These are phyloP conservation scores for Calonectria pseudoturangicola DNA, from an alignment of 2,329 filamentous ascomycete genomes.

Conservation along the genomic window DNA sequence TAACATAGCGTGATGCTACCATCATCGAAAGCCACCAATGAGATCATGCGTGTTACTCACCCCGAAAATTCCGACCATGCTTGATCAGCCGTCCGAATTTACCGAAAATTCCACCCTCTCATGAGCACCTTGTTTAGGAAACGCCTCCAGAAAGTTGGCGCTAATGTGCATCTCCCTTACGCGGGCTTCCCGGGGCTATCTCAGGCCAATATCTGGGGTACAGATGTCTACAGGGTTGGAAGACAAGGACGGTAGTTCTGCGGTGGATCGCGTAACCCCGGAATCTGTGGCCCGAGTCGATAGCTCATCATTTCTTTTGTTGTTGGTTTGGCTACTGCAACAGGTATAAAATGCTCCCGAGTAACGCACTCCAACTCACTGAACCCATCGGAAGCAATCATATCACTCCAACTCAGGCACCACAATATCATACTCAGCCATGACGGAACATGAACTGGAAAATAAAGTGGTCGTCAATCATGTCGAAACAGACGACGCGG, in stretches of 20 bases:
- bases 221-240: not conserved
- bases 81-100: not conserved
- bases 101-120: not conserved
- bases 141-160: not conserved
- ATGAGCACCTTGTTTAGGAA: not conserved
- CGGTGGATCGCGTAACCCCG: not conserved
- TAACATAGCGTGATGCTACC: not conserved
- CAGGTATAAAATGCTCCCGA: not conserved
- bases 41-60: not conserved
- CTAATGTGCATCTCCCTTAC: not conserved
- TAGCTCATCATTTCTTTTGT: not conserved
- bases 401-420: not conserved
- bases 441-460: not conserved
- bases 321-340: not conserved
- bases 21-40: not conserved
- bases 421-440: not conserved
- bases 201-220: not conserved
- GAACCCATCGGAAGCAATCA: not conserved
- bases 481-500: not conserved
- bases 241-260: not conserved
- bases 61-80: not conserved
- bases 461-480: not conserved
- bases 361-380: not conserved
- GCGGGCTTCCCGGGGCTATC: not conserved
- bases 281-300: not conserved